Base-by-base conservation (phyloP, 305 asterid species). In the Rubia tinctorum region DNA sequence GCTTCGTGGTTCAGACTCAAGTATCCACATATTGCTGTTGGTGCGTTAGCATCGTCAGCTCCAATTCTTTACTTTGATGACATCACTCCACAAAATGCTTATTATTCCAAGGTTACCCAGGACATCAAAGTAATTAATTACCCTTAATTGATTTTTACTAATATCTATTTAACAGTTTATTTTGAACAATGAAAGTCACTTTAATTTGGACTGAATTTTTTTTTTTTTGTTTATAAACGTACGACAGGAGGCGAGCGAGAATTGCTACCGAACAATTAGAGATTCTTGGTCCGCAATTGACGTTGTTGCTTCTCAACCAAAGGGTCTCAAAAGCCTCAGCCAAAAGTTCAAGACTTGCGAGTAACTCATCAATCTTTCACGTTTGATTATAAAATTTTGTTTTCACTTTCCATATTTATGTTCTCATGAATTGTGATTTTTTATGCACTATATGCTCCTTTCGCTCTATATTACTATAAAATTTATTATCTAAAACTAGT, bases 251-350 rank as follows among this genome's bases (percentile, higher is more conserved):
- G 84, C 53, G 12, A 91, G 96, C 78, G 44, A 74, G 39, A 84
- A 51, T 2, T 90, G 97, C 67, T 86, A 82, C 44, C 68, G 69
- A 70, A 83, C 83, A 0, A 87, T 90, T 66, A 68, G 73, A 71
- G 68, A 84, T 27, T 92, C 97, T n/a, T 92, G 96, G 97, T 78
- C 82, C 5, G 84, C 76, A 79, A 92, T 90, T 22, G 95, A 90
- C 79, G 69, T 60, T 71, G 70, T 85, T 18, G 97, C 95, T 67
- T 85, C 90, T 27, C 15, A 75, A n/a, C 77, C 80, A 6, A 73
- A 73, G 37, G 94, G 97, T 71, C 92, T 91, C 78, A 75, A 87
- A 64, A 55, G 59, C 49, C 91, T 91, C 8, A 80, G 84, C 20
- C 69, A 58, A 47, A 82, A 72, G 82, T 89, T 88, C 89, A 90